These are phyloP conservation scores for Beauveria bassiana DNA, from an alignment of 2,329 filamentous ascomycete species.

Conservation along the genomic window DNA sequence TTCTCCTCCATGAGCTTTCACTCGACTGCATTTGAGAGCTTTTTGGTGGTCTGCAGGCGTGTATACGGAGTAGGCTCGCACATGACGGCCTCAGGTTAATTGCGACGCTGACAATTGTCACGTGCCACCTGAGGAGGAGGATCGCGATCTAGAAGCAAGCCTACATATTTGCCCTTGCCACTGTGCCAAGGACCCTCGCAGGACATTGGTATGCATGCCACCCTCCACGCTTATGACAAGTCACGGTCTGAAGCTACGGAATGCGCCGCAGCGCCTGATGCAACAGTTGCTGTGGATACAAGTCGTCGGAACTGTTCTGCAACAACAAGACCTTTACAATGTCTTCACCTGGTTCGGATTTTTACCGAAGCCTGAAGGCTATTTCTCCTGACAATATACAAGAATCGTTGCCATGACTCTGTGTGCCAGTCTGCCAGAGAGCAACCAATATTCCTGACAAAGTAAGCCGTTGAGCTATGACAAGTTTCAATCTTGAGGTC, in stretches of 20 bases:
- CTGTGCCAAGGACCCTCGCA: not conserved
- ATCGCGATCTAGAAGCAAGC: not conserved
- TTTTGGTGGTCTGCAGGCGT: not conserved
- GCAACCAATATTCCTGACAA: not conserved
- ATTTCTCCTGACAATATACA: not conserved
- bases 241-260: not conserved
- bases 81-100: not conserved
- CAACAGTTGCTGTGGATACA: constrained; percentile 4
- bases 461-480: not conserved
- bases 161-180: not conserved
- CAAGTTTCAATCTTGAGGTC: not conserved
- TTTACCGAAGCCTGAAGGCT: not conserved
- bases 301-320: not conserved
- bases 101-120: not conserved
- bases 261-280: not conserved
- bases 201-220: not conserved
- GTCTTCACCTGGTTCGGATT: not conserved
- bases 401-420: not conserved
- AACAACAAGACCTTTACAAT: not conserved
- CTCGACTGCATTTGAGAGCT: not conserved
- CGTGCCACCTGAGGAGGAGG: not conserved
- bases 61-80: not conserved
- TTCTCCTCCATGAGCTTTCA: not conserved
- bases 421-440: too few species aligned
- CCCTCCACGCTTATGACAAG: not conserved